These are phyloP conservation scores for Lignosus rhinocerotis DNA, from an alignment of 1,284 basidiomycete genomes.

Conservation along the genomic window DNA sequence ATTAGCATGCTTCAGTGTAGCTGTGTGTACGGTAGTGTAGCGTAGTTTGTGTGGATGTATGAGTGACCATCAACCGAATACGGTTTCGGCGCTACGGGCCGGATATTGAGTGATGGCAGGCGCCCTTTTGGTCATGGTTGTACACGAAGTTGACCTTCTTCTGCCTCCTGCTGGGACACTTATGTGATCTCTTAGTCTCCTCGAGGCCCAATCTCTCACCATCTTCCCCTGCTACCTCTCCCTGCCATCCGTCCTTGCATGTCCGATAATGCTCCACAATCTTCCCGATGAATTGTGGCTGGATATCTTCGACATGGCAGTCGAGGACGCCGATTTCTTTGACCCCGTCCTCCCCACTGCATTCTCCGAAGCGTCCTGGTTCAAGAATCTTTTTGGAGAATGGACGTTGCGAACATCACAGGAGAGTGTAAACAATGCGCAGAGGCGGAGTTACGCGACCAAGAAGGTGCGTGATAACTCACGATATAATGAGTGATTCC, in stretches of 20 bases:
- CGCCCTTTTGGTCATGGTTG: background rate
- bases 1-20: slow-evolving; percentile 29
- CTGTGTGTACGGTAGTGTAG: background rate
- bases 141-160: background rate
- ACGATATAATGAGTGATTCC: background rate
- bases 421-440: slow-evolving; percentile 53
- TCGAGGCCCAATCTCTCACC: background rate
- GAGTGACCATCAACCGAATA: background rate
- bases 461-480: slow-evolving; percentile 51
- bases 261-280: slow-evolving; percentile 23
- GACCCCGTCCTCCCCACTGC: slow-evolving; percentile 55
- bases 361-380: slow-evolving; percentile 64
- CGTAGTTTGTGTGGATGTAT: background rate
- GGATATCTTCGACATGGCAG: slow-evolving; percentile 65
- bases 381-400: slow-evolving; percentile 43
- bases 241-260: background rate
- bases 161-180: background rate
- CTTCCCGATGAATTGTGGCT: slow-evolving; percentile 70
- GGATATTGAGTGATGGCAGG: background rate
- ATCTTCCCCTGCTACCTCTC: background rate
- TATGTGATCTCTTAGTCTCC: slow-evolving; percentile 4
- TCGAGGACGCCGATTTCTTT: slow-evolving; percentile 65
- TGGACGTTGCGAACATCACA: slow-evolving; percentile 63
- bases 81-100: slow-evolving; percentile 2
- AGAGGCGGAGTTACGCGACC: slow-evolving; percentile 57